Percentiles rank a stretch among this genome's conserved stretches.
Conservation (phyloP, 2,329 filamentous ascomycete genomes). For the Aspergillus pseudoterreus region DNA sequence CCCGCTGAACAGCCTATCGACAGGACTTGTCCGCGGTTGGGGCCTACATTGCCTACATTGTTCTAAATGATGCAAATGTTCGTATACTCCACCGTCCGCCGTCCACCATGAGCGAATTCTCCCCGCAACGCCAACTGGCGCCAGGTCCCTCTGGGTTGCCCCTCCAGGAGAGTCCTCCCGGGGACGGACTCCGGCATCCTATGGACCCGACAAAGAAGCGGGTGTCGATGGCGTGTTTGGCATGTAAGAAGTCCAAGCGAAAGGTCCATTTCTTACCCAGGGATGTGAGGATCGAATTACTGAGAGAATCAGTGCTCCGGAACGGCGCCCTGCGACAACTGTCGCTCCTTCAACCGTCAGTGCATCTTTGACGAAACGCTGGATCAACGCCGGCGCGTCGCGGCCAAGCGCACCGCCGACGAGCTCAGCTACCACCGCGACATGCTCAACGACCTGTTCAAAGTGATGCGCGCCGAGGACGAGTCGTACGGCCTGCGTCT, state of each 20-base stretch:
- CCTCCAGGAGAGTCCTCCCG: constrained; percentile 8
- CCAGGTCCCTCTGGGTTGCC: constrained; percentile 19
- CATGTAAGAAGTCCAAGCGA: constrained; percentile 40
- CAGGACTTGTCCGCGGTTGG: neutral
- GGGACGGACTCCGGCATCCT: constrained; percentile 4
- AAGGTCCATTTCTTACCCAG: constrained; percentile 22
- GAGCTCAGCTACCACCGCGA: constrained; percentile 39
- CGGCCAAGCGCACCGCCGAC: constrained; percentile 38
- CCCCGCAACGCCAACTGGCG: constrained; percentile 20
- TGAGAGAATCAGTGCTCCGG: constrained; percentile 32
- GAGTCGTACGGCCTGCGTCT: constrained; percentile 25
- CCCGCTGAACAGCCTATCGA: neutral
- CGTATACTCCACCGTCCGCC: neutral
- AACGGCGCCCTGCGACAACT: constrained; percentile 36
- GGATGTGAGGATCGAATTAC: neutral
- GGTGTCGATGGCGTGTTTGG: constrained; percentile 38
- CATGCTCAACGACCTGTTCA: constrained; percentile 35
- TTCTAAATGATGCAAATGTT: too few species aligned
- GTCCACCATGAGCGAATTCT: constrained; percentile 17
- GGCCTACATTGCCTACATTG: neutral
- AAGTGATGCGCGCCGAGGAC: constrained; percentile 31
- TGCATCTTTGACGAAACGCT: constrained; percentile 59
- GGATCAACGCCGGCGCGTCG: constrained; percentile 47
- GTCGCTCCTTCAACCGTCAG: constrained; percentile 29
- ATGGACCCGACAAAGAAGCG: constrained; percentile 30